Percentiles rank a stretch among this genome's conserved stretches.
Evolutionary conservation across 2,329 filamentous ascomycete genomes (phyloP).

Genomic region (Talaromyces pinophilus): DNA sequence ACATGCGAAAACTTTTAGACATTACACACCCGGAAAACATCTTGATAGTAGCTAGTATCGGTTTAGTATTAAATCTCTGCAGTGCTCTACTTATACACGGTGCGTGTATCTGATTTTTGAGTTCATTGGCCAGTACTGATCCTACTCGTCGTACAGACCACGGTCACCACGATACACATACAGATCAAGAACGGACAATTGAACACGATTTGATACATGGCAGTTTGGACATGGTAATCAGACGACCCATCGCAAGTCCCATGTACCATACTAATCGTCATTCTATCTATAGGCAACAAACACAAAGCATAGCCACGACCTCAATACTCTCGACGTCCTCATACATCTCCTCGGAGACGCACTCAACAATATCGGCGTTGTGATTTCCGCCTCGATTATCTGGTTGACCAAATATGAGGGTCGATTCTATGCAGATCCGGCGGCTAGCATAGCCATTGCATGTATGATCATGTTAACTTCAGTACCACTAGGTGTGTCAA

Average conservation of each 20-base stretch:
- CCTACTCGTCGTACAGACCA: conserved; percentile 14
- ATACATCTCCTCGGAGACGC: conserved; percentile 72
- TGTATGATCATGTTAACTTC: conserved; percentile 70
- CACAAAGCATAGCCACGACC: conserved; percentile 54
- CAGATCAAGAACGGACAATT: neutral
- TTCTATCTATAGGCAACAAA: conserved; percentile 32
- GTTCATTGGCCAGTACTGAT: neutral
- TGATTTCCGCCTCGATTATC: conserved; percentile 67
- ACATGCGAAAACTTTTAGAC: conserved; percentile 42
- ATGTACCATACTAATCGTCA: neutral
- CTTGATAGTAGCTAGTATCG: conserved; percentile 68
- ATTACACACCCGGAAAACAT: conserved; percentile 67
- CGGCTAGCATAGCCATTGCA: conserved; percentile 67
- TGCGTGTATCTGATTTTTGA: conserved; percentile 31
- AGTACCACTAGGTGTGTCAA: conserved; percentile 53
- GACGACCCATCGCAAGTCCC: too few relatives aligned
- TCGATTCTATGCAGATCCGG: conserved; percentile 72
- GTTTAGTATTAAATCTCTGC: conserved; percentile 67
- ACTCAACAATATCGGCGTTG: conserved; percentile 75
- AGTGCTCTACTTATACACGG: conserved; percentile 67
- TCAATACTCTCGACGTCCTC: conserved; percentile 71
- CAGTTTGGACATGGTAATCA: neutral
- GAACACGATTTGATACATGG: neutral
- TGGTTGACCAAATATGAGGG: conserved; percentile 62
- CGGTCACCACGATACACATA: neutral